Percentiles rank a stretch among this genome's conserved stretches.
Conservation (phyloP, 805 yeast genomes). For the Spathaspora boniae region DNA sequence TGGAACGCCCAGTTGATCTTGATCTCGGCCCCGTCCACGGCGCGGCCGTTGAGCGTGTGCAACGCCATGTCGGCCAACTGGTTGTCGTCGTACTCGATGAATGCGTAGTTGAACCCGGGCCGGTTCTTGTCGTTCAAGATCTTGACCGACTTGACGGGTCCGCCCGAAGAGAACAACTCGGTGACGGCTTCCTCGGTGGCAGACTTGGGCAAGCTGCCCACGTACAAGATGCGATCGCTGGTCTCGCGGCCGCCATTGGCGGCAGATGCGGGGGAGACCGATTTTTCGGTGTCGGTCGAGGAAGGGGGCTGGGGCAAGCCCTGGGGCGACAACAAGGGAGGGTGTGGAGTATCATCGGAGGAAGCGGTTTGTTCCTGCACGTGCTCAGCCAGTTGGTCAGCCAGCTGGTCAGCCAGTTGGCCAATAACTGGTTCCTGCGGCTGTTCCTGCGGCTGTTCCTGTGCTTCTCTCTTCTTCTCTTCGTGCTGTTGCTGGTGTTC, state of each 20-base stretch:
- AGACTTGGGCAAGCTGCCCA: conserved; percentile 66
- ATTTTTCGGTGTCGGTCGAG: too few species aligned
- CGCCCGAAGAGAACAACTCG: conserved; percentile 60
- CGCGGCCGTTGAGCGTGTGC: conserved; percentile 55
- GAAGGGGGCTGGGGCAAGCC: too few species aligned
- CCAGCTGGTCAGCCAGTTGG: too few species aligned
- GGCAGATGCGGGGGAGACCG: conserved; percentile 59
- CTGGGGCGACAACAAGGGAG: neutral
- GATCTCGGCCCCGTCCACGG: conserved; percentile 52
- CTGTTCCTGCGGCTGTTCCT: too few species aligned
- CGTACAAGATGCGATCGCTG: conserved; percentile 69
- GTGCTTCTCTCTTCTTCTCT: too few species aligned
- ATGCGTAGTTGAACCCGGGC: conserved; percentile 75
- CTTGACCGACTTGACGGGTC: conserved; percentile 62
- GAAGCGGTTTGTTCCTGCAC: conserved; percentile 2
- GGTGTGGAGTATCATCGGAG: conserved; percentile 2
- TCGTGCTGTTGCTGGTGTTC: too few species aligned
- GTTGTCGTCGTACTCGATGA: conserved; percentile 65
- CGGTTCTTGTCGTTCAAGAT: conserved; percentile 72
- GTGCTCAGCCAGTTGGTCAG: neutral
- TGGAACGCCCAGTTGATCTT: conserved; percentile 82
- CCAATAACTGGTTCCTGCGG: too few species aligned
- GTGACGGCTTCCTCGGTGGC: conserved; percentile 61
- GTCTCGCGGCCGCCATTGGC: conserved; percentile 79
- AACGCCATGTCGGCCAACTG: conserved; percentile 62